These are phyloP conservation scores for Pinguiococcus pyrenoidosus DNA, from an alignment of 108 stramenopile species.

Conservation along the genomic window DNA sequence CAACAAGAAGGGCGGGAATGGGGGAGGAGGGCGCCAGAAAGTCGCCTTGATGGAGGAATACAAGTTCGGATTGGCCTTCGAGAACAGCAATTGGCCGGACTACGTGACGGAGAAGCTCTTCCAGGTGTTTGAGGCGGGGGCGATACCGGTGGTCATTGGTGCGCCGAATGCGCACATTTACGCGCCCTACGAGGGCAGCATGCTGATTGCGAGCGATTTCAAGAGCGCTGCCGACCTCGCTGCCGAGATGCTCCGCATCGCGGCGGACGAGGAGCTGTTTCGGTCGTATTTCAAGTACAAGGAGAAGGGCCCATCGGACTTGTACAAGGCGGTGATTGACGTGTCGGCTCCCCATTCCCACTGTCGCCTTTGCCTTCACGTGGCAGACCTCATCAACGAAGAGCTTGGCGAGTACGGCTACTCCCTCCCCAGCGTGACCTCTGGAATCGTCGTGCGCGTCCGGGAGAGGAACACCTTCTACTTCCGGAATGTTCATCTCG, in stretches of 20 bases:
- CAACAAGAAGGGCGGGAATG: too few relatives aligned
- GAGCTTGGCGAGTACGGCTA: too few relatives aligned
- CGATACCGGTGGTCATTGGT: conserved; percentile 3
- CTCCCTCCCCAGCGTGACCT: too few relatives aligned
- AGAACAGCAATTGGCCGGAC: conserved; percentile 2
- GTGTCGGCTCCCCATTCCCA: not conserved
- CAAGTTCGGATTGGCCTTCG: conserved; percentile 3
- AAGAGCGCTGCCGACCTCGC: not conserved
- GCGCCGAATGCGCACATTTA: not conserved
- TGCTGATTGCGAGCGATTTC: not conserved
- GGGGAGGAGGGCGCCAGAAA: too few relatives aligned
- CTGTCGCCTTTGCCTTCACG: not conserved
- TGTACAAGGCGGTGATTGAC: not conserved
- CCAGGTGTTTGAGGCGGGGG: not conserved
- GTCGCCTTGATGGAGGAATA: not conserved
- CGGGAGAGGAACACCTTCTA: too few relatives aligned
- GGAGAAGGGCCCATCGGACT: not conserved
- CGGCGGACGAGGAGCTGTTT: conserved; percentile 1
- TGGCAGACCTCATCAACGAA: not conserved
- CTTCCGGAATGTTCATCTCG: too few relatives aligned
- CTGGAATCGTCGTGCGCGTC: too few relatives aligned
- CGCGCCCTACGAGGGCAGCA: not conserved
- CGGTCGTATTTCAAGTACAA: too few relatives aligned
- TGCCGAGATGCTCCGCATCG: not conserved
- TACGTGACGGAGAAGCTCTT: conserved; percentile 4